These are phyloP conservation scores for Lumnitzera littorea DNA, from an alignment of 345 rosid genomes.

Conservation along the genomic window DNA sequence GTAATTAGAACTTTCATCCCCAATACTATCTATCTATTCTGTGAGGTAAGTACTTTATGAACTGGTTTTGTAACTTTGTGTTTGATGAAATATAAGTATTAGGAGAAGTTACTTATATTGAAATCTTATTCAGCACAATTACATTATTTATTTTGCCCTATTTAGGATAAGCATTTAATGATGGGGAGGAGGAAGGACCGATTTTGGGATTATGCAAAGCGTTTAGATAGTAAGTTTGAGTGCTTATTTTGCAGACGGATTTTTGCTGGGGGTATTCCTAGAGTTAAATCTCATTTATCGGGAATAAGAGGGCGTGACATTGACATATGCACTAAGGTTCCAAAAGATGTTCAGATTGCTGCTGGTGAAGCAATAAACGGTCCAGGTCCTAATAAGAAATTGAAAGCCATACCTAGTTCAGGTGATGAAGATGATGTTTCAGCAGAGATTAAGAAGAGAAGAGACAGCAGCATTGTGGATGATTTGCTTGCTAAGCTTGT, in stretches of 20 bases:
- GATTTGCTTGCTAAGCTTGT: constrained; percentile 11
- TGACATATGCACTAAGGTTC: constrained; percentile 3
- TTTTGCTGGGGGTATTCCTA: constrained; percentile 4
- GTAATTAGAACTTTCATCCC: no score
- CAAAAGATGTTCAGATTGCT: constrained; percentile 2
- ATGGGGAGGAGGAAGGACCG: constrained; percentile 5
- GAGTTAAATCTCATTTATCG: constrained; percentile 11
- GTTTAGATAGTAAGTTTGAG: neutral
- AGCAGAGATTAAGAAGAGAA: no score
- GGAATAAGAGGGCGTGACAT: constrained; percentile 6
- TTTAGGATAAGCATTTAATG: neutral
- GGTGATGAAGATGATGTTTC: neutral
- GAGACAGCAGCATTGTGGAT: neutral
- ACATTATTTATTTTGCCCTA: no score
- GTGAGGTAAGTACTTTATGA: no score
- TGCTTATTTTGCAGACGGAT: constrained; percentile 1
- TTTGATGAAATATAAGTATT: no score
- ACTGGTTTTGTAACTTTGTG: no score
- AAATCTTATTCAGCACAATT: no score
- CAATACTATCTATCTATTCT: no score
- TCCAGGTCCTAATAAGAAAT: neutral
- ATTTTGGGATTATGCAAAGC: constrained; percentile 4
- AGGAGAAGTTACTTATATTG: no score
- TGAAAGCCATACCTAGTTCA: neutral
- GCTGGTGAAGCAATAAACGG: constrained; percentile 1